A percentile compares a stretch with the other conserved stretches of the same genome.
Evolutionary conservation across 2,329 filamentous ascomycete genomes (phyloP).

Genomic region (Scedosporium apiospermum): DNA sequence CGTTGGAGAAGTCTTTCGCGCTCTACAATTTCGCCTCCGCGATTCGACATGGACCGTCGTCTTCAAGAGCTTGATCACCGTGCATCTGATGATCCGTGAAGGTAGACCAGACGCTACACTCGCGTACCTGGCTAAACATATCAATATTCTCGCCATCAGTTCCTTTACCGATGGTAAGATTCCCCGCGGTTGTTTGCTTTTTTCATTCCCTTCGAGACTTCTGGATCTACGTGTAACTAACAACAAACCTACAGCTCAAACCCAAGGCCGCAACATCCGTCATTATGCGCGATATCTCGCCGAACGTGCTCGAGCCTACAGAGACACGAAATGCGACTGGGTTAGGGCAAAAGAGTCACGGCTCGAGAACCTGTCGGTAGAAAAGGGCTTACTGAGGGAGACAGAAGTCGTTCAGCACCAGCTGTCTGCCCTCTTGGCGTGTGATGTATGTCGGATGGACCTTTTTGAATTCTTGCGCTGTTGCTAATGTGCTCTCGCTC

Average conservation of each 20-base stretch:
- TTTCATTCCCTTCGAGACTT: background rate
- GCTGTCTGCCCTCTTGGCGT: constrained; percentile 75
- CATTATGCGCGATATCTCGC: constrained; percentile 83
- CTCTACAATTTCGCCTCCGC: constrained; percentile 76
- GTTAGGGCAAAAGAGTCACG: constrained; percentile 74
- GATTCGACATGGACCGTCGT: constrained; percentile 99
- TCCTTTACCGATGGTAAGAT: constrained; percentile 81
- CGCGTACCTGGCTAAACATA: constrained; percentile 71
- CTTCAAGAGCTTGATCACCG: constrained; percentile 92
- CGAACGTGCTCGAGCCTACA: constrained; percentile 72
- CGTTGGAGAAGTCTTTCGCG: constrained; percentile 90
- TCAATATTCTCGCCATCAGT: constrained; percentile 76
- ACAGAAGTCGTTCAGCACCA: constrained; percentile 86
- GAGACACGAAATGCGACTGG: constrained; percentile 81
- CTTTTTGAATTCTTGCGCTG: background rate
- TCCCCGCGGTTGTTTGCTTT: background rate
- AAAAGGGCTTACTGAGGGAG: constrained; percentile 86
- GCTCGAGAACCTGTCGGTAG: constrained; percentile 76
- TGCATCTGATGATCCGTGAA: constrained; percentile 96
- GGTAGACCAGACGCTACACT: constrained; percentile 84
- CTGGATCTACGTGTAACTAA: too few species aligned
- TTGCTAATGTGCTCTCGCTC: background rate
- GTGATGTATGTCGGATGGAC: constrained; percentile 57
- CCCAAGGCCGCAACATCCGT: constrained; percentile 88
- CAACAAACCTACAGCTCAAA: constrained; percentile 56